phyloP scores from a whole-genome alignment of 257 asterid genomes.

The Osmanthus fragrans region DNA sequence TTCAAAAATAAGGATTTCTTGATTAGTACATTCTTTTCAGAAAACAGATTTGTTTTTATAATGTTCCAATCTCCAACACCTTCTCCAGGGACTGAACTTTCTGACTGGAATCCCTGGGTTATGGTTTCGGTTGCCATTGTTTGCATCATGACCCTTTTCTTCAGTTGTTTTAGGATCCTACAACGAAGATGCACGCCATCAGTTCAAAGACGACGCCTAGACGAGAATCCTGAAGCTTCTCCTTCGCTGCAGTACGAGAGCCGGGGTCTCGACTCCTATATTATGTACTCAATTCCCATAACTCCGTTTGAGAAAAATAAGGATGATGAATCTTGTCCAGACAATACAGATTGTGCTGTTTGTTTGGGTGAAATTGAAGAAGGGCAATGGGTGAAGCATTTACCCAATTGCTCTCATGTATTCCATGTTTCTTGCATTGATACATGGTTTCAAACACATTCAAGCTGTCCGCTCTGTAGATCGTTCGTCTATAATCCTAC shows the following conservation, averaged over 20 bases:
- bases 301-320: constrained; percentile 47
- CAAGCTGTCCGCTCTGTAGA: constrained; percentile 76
- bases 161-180: constrained; percentile 51
- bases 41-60: not conserved
- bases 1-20: not conserved
- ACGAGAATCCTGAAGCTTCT: constrained; percentile 44
- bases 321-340: constrained; percentile 7
- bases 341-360: constrained; percentile 51
- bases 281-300: constrained; percentile 63
- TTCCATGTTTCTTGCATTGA: constrained; percentile 76
- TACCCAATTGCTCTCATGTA: constrained; percentile 64
- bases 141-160: constrained; percentile 45
- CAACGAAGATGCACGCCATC: constrained; percentile 29
- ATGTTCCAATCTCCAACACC: not conserved
- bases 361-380: constrained; percentile 75
- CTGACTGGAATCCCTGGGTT: constrained; percentile 55
- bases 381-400: constrained; percentile 62
- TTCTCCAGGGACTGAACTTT: constrained; percentile 26
- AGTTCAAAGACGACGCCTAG: constrained; percentile 39
- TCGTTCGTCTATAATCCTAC: constrained; percentile 24
- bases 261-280: constrained; percentile 48
- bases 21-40: not conserved
- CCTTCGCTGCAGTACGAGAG: constrained; percentile 52
- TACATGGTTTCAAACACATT: constrained; percentile 77
- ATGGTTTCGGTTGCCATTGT: constrained; percentile 45